Conservation (phyloP, 441 rosid species). For the Euphorbia corollata region DNA sequence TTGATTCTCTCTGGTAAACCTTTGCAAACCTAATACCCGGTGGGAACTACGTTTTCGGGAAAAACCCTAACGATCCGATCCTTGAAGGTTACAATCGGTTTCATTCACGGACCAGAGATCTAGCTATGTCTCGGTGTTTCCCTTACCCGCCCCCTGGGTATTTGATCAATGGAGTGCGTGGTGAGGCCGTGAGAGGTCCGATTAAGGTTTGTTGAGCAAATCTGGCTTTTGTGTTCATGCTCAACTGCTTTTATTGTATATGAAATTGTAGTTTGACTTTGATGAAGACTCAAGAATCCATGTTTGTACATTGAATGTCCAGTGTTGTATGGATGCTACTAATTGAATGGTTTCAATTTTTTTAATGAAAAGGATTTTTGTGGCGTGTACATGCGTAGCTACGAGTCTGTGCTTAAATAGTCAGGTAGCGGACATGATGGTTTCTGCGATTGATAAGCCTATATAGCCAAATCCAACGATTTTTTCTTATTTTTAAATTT, state of each 20-base stretch:
- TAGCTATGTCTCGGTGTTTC: constrained; percentile 62
- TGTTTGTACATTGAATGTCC: not conserved
- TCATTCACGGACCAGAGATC: not conserved
- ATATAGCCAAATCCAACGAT: no score
- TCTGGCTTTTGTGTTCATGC: constrained; percentile 36
- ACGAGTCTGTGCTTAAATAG: not conserved
- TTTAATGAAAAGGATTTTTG: not conserved
- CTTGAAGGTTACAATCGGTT: not conserved
- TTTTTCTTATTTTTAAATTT: not conserved
- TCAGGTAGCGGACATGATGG: not conserved
- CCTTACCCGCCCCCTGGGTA: constrained; percentile 39
- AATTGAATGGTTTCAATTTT: not conserved
- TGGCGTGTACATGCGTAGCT: not conserved
- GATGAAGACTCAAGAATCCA: not conserved
- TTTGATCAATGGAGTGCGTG: constrained; percentile 30
- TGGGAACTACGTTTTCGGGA: not conserved
- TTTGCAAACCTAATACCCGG: not conserved
- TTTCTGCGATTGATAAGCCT: not conserved
- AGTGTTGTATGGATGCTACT: not conserved
- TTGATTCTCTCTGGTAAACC: not conserved
- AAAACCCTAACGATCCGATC: constrained; percentile 1
- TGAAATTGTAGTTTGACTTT: constrained; percentile 1
- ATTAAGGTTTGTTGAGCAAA: constrained; percentile 69
- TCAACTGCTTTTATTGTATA: constrained; percentile 22
- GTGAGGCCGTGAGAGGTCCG: constrained; percentile 47